phyloP scores from a whole-genome alignment of 768 basidiomycete genomes.

The Panus rudis region DNA sequence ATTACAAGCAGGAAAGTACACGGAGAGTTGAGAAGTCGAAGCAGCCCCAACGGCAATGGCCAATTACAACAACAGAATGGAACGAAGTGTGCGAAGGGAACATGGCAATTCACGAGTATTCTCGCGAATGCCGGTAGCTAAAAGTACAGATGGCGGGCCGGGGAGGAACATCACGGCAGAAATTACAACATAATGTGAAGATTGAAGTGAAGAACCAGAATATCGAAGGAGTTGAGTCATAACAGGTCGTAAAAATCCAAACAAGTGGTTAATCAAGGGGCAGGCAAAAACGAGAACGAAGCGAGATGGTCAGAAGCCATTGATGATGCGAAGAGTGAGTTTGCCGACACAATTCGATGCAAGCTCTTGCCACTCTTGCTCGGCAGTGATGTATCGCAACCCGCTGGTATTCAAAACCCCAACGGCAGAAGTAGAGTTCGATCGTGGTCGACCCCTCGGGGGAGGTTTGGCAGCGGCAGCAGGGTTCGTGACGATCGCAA shows the following conservation, averaged over 20 bases:
- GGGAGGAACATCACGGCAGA: not conserved
- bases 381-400: conserved; percentile 42
- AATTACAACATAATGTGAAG: not conserved
- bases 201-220: not conserved
- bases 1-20: too few species aligned
- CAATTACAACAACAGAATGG: too few species aligned
- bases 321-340: conserved; percentile 48
- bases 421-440: conserved; percentile 27
- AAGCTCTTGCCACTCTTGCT: conserved; percentile 56
- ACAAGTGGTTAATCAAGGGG: not conserved
- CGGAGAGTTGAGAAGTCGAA: too few species aligned
- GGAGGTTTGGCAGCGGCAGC: conserved; percentile 18
- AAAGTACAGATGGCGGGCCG: not conserved
- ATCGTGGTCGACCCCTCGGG: conserved; percentile 21
- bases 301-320: conserved; percentile 8
- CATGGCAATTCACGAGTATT: too few species aligned
- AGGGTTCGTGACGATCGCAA: conserved; percentile 44
- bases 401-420: conserved; percentile 9
- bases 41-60: too few species aligned
- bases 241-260: not conserved
- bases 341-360: conserved; percentile 41
- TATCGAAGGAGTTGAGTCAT: not conserved
- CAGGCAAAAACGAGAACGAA: conserved; percentile 1
- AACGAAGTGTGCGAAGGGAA: too few species aligned
- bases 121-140: too few species aligned